Base-by-base conservation (phyloP, 768 basidiomycete species). In the Suillus spraguei region DNA sequence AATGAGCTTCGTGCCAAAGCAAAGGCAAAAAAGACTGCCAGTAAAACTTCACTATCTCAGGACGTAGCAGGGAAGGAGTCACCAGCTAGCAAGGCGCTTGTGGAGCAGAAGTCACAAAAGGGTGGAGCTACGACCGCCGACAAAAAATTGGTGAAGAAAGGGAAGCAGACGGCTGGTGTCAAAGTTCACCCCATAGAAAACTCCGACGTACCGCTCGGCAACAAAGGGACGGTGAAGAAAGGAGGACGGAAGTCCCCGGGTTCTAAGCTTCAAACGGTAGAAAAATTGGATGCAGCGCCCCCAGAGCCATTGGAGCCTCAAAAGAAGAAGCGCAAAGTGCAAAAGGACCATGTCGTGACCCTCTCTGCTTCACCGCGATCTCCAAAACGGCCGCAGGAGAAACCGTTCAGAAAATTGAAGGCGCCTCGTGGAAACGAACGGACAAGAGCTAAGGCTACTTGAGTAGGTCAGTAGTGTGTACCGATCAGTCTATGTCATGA, bases 1-100 rank as follows among this genome's bases (percentile, higher is more conserved):
- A 87, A 85, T 67, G 76, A 75, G 41, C 73, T 75, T 41, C 81
- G 76, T 66, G 76, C 70, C 14, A 81, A 79, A 66, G 79, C 74
- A 11, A 80, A 77, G 44, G 74, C 75, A 28, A 82, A 82, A 67
- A 70, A 72, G 33, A 61, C 66, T 24, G 35, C 41, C 24, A 63
- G 66, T 35, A 67, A 59, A 28, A 38, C 36, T 14, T 32, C 22
- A 3, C 7, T 24, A 39, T 38, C 64, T 1, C 39, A 65, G 13
- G 52, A 46, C 5, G 50, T 32, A 6, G 16, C 10, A 11, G 56
- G 17, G 56, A 58, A 58, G 24, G 56, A 58, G 17, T 28, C 38
- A 20, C 1, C 35, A 28, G 39, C 24, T 20, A 28, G 24, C 24
- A 28, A 41, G 56, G 28, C 38, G 38, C 38, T 58, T 41, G 56